Conservation (phyloP, 1,284 basidiomycete genomes). For the Cutaneotrichosporon cutaneum region DNA sequence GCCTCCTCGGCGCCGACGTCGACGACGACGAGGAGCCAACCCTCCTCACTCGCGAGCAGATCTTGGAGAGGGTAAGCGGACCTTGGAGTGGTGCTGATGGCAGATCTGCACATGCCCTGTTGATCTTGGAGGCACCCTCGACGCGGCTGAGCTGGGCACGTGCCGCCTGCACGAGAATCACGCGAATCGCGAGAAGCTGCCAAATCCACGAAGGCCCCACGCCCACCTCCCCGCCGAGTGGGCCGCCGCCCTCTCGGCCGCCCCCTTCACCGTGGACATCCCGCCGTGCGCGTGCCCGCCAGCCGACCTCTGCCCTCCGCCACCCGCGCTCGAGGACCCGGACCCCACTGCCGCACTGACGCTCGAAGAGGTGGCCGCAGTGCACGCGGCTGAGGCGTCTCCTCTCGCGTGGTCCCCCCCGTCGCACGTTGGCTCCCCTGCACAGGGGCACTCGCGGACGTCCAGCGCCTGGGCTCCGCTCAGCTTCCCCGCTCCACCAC, state of each 20-base stretch:
- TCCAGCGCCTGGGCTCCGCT: background rate
- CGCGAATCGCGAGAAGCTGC: too few species aligned
- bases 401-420: background rate
- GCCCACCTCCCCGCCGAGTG: background rate
- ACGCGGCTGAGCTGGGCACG: background rate
- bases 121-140: background rate
- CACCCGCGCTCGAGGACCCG: background rate
- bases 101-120: background rate
- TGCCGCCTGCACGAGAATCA: background rate
- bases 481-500: background rate
- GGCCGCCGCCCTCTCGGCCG: background rate
- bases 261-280: background rate
- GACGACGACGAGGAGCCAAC: background rate
- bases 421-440: background rate
- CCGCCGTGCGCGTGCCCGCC: background rate
- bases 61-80: background rate
- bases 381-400: background rate
- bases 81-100: background rate
- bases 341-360: slow-evolving; percentile 1
- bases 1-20: background rate
- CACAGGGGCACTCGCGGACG: background rate
- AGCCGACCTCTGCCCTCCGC: background rate
- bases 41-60: background rate
- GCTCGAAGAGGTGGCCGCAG: background rate
- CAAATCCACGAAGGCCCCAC: background rate